Evolutionary conservation across 169 alveolate genomes (phyloP).

Genomic region (Eimeria necatrix): DNA sequence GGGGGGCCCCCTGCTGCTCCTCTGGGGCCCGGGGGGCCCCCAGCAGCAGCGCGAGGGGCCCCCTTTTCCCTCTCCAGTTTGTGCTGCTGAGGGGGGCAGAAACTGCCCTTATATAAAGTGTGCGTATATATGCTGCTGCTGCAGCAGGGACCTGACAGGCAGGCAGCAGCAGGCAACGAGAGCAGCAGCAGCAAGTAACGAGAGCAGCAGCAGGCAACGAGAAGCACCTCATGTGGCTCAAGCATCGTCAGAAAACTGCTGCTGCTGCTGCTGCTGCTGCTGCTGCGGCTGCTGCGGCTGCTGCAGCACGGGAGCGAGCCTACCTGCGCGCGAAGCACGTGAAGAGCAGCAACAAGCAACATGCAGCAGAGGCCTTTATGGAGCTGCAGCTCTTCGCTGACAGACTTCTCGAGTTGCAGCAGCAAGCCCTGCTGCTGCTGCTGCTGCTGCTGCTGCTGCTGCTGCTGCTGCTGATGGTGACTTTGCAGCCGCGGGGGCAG

Average conservation of each 20-base stretch:
- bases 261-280: background rate
- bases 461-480: background rate
- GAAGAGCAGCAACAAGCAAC: background rate
- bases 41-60: background rate
- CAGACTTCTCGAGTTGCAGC: background rate
- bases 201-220: constrained; percentile 6
- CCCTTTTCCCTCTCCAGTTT: background rate
- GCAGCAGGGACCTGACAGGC: background rate
- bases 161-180: background rate
- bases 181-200: background rate
- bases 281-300: background rate
- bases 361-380: constrained; percentile 20
- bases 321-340: constrained; percentile 3
- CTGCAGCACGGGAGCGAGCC: background rate
- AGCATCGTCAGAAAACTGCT: background rate
- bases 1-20: background rate
- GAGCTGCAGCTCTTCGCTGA: background rate
- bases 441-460: background rate
- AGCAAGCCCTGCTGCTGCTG: background rate
- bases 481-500: constrained; percentile 6
- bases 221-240: background rate
- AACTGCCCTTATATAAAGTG: background rate
- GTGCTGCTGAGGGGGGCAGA: background rate
- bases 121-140: background rate
- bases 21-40: background rate